Base-by-base conservation (phyloP, 805 yeast species). In the Saturnispora dispora region DNA sequence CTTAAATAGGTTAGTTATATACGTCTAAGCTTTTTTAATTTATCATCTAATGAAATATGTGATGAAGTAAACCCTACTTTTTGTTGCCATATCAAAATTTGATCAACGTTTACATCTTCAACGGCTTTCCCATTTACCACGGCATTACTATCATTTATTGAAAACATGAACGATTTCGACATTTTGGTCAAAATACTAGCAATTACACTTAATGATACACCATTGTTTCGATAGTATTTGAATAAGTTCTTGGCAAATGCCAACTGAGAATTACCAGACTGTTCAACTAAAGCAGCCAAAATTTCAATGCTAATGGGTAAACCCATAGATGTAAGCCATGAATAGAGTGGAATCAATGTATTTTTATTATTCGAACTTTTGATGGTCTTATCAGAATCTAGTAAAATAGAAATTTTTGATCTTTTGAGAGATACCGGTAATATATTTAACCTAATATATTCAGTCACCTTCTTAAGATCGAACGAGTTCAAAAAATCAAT, bases 251-350 rank as follows among this genome's bases (percentile, higher is more conserved):
- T 76, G 39, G 71, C 48, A 15, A 79, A 52, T 1, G 47, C 50
- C 0, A 68, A 55, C 4, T 74, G 68, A 3, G 69, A 71, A 0
- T 75, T 72, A 0, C 71, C 62, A 6, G 77, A 57, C 5, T 57
- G 57, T 1, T 68, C 64, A 1, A 77, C 63, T 4, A 78, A 71
- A 11, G 63, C 66, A 5, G 60, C 57, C 23, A 79, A 54, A 27
- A 66, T 69, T 0, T 70, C 71, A 8, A 65, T 61, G 6, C 74
- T 65, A 7, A 79, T 75, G 2, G 74, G 69, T 22, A 79, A 59
- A 0, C 81, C 81, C 48, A 76, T 73, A 55, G 73, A 66, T 28
- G 70, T 71, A 43, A 79, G 60, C 50, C 76, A 75, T 5, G 69
- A 63, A 48, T 71, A 75, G 9, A 78, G 41, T 48, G 75, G 78